These are phyloP conservation scores for Debaryomycetaceae sp. DNA, from an alignment of 1,139 yeast species.

Conservation along the genomic window DNA sequence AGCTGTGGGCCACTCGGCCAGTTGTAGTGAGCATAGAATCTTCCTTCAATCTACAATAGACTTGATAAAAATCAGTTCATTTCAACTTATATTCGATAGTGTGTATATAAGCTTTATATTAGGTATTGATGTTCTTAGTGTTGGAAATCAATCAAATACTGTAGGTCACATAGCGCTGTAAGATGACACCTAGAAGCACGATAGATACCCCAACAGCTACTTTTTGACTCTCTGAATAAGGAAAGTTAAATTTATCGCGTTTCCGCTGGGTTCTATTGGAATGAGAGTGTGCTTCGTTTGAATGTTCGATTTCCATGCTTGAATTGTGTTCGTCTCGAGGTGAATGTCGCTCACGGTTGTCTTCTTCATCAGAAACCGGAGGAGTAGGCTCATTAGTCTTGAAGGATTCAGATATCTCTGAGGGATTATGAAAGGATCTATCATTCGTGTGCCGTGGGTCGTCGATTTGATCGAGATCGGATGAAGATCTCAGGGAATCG, in stretches of 20 bases:
- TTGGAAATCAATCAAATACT: not conserved
- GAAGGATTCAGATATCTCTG: not conserved
- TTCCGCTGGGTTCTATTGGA: not conserved
- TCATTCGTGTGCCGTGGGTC: conserved; percentile 43
- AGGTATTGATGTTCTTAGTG: not conserved
- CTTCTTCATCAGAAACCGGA: conserved; percentile 18
- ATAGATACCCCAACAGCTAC: conserved; percentile 3
- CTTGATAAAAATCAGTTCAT: not conserved
- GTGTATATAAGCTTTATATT: not conserved
- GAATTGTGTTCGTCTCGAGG: not conserved
- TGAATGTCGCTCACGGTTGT: not conserved
- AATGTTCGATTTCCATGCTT: not conserved
- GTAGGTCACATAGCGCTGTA: conserved; percentile 1
- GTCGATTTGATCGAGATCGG: conserved; percentile 40
- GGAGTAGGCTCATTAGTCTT: conserved; percentile 14
- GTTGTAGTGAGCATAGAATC: not conserved
- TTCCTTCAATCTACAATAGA: not conserved
- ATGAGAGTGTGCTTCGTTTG: not conserved
- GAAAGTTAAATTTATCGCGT: not conserved
- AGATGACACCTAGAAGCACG: conserved; percentile 2
- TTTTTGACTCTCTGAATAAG: conserved; percentile 1
- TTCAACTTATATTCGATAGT: not conserved
- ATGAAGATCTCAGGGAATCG: not conserved
- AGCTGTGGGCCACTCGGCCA: not conserved
- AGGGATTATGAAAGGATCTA: not conserved